Conservation (phyloP, 805 yeast species). For the Nematodospora valgi region DNA sequence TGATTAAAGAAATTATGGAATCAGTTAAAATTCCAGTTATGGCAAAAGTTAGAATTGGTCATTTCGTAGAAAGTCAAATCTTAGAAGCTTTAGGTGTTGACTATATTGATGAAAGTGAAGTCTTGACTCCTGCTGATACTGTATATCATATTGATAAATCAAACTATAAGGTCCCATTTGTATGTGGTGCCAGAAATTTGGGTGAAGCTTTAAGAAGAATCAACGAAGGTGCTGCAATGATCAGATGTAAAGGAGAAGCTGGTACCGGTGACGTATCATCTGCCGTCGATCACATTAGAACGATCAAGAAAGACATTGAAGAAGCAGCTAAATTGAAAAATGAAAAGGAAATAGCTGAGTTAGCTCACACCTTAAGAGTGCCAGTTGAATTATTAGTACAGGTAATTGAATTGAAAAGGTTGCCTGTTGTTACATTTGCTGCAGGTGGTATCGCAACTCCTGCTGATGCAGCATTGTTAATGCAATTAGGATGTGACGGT, state of each 20-base stretch:
- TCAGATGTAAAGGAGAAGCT: conserved; percentile 85
- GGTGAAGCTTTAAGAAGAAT: conserved; percentile 81
- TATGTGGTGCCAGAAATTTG: conserved; percentile 77
- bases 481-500: conserved; percentile 40
- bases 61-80: conserved; percentile 76
- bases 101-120: conserved; percentile 83
- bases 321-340: conserved; percentile 37
- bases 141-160: conserved; percentile 58
- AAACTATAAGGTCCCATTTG: conserved; percentile 69
- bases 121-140: conserved; percentile 78
- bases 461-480: conserved; percentile 80
- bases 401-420: conserved; percentile 46
- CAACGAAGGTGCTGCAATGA: conserved; percentile 83
- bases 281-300: conserved; percentile 71
- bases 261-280: conserved; percentile 86
- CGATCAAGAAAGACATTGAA: conserved; percentile 54
- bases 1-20: conserved; percentile 72
- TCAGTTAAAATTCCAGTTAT: conserved; percentile 63
- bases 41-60: conserved; percentile 87
- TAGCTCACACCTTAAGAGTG: conserved; percentile 59
- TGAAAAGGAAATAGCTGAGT: conserved; percentile 44
- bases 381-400: conserved; percentile 51
- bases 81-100: conserved; percentile 70
- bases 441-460: conserved; percentile 91
- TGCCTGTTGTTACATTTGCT: conserved; percentile 83